Evolutionary conservation across 768 basidiomycete species (phyloP).

Genomic region (Xerocomellus amylosporus): DNA sequence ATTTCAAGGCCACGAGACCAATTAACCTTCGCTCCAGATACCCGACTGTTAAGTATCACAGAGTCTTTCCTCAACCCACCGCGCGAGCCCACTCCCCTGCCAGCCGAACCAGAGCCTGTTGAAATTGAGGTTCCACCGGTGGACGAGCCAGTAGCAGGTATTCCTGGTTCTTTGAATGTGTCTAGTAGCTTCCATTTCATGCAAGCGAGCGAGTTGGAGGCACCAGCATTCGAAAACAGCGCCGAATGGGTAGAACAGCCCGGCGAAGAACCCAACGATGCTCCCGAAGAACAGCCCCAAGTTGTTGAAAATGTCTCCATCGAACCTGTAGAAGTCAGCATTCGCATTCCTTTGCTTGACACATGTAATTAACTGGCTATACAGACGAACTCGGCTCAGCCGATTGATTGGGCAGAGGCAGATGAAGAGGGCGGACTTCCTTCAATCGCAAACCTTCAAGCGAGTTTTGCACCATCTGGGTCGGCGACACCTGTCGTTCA

Average conservation of each 20-base stretch:
- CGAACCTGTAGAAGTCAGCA: constrained; percentile 34
- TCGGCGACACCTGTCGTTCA: constrained; percentile 56
- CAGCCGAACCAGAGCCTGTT: constrained; percentile 30
- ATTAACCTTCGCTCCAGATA: constrained; percentile 41
- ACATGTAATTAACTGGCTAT: not conserved
- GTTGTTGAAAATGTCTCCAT: constrained; percentile 4
- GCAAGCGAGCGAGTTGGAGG: constrained; percentile 76
- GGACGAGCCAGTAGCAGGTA: constrained; percentile 37
- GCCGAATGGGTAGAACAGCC: constrained; percentile 57
- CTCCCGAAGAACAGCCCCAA: constrained; percentile 18
- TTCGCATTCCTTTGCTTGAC: not conserved
- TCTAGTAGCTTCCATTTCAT: constrained; percentile 74
- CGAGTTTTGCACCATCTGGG: constrained; percentile 72
- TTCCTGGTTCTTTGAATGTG: constrained; percentile 38
- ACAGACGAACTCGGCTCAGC: constrained; percentile 25
- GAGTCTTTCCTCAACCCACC: constrained; percentile 52
- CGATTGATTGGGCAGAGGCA: constrained; percentile 75
- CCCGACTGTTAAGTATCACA: constrained; percentile 58
- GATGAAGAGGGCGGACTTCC: constrained; percentile 79
- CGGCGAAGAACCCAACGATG: constrained; percentile 30
- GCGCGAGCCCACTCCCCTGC: constrained; percentile 31
- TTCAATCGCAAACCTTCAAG: constrained; percentile 72
- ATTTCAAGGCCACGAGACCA: constrained; percentile 3
- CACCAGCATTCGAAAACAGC: constrained; percentile 47
- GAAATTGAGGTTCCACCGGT: constrained; percentile 31